Base-by-base conservation (phyloP, 2,329 filamentous ascomycete genomes). In the Calonectria pauciramosa region DNA sequence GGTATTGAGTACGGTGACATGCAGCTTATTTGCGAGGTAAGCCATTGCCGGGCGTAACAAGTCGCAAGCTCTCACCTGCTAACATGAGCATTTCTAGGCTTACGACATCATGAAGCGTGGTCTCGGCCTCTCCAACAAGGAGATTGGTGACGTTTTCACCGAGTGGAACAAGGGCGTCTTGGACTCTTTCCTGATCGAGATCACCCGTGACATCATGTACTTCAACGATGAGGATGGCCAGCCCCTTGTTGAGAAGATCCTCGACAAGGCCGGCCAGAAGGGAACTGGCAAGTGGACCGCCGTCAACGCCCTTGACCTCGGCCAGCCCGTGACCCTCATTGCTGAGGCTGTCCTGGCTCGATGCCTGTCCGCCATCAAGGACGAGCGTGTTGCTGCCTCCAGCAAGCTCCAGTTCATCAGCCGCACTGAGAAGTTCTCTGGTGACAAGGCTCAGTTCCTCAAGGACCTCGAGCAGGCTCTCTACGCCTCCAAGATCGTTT, bases 1-100 rank as follows among this genome's bases (percentile, higher is more conserved):
- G 97, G 97, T 92, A 99, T 99, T 83, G 97, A 99, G 90, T 99
- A 99, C 87, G 97, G 97, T 93, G 97, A 99, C 90, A 99, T 99
- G 97, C 97, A 99, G 91, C 92, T 99, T 84, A 99, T 99, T 87
- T 97, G 94, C 89, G 97, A 99, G 93, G 96, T 98, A 89, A 82
- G 92, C 73, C 44, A 63, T 32, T 51, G 26, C 16, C 20, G 14
- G 64, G 49, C 13, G 11, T 3, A 38, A 44, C 5, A 6, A 14
- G 6, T 38, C 26, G 7, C n/a, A 38, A 14, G 18, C 16, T 18
- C 8, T 5, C 3, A 6, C 9, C 32, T 32, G 49, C 20, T 28
- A 36, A 59, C 6, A 8, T 30, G 18, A 20, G 4, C 60, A 34
- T 71, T 26, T 26, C 38, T 34, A 98, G 96, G 97, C 97, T 83